Conservation (phyloP, 2,329 filamentous ascomycete species). For the Epichloe sibirici region DNA sequence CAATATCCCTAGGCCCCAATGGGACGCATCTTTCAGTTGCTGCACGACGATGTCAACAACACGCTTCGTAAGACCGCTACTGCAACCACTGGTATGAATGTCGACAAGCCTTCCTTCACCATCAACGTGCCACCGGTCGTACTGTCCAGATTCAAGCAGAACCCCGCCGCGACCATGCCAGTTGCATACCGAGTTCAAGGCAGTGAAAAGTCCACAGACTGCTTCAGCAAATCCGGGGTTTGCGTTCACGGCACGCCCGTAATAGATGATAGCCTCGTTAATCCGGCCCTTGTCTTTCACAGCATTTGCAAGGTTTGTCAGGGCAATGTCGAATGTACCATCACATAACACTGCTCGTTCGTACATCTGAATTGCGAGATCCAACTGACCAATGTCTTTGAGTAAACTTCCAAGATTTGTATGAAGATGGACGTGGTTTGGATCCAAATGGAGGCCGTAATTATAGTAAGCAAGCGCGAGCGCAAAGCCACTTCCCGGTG, state of each 20-base stretch:
- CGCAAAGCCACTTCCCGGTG: constrained; percentile 74
- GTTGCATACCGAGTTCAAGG: constrained; percentile 90
- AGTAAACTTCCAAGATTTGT: constrained; percentile 91
- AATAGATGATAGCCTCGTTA: constrained; percentile 83
- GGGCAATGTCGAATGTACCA: constrained; percentile 87
- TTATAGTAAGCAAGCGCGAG: constrained; percentile 90
- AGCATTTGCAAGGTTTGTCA: constrained; percentile 93
- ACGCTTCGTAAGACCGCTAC: constrained; percentile 74
- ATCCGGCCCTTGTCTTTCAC: constrained; percentile 94
- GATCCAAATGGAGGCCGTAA: constrained; percentile 78
- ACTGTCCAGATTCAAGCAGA: constrained; percentile 55
- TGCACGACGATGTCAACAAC: constrained; percentile 85
- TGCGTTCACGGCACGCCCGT: constrained; percentile 77
- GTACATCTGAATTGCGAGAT: constrained; percentile 92
- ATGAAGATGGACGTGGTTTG: constrained; percentile 86
- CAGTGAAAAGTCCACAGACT: constrained; percentile 88
- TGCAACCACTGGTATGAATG: constrained; percentile 44
- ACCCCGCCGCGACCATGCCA: constrained; percentile 87
- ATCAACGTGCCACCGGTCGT: constrained; percentile 90
- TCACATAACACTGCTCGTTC: constrained; percentile 88
- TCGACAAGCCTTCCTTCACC: constrained; percentile 73
- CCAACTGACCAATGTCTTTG: constrained; percentile 90
- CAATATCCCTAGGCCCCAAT: constrained; percentile 69
- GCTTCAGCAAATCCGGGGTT: constrained; percentile 96
- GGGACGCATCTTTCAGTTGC: constrained; percentile 74